phyloP scores from a whole-genome alignment of 768 basidiomycete species.

The Hygrophorus pudorinus region DNA sequence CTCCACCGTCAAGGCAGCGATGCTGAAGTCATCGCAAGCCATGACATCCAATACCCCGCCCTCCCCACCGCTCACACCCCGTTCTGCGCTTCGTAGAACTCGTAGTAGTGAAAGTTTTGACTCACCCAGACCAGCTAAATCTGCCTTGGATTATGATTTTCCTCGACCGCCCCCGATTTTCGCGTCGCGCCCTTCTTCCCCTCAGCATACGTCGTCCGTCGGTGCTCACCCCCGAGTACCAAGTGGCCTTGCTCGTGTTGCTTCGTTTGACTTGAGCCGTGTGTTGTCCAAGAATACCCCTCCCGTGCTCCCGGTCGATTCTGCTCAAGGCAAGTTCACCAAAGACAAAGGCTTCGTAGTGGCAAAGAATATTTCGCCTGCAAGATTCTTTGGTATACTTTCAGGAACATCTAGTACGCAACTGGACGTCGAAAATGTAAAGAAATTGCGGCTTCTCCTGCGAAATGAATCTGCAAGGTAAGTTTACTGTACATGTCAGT shows the following conservation, averaged over 20 bases:
- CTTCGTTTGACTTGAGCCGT: conserved; percentile 46
- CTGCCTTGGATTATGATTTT: conserved; percentile 29
- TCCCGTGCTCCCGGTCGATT: conserved; percentile 33
- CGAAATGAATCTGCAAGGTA: conserved; percentile 89
- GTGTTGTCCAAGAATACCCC: conserved; percentile 37
- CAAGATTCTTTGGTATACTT: conserved; percentile 58
- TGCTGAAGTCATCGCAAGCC: conserved; percentile 78
- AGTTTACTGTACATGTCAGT: conserved; percentile 8
- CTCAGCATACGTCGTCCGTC: conserved; percentile 30
- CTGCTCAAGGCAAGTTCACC: conserved; percentile 25
- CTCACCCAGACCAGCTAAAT: conserved; percentile 39
- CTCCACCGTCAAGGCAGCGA: conserved; percentile 77
- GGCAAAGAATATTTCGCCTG: conserved; percentile 49
- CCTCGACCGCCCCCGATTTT: conserved; percentile 27
- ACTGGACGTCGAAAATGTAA: conserved; percentile 81
- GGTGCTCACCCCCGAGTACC: conserved; percentile 25
- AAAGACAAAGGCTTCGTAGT: conserved; percentile 42
- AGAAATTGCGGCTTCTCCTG: conserved; percentile 78
- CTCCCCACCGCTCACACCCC: conserved; percentile 37
- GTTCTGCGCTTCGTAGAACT: conserved; percentile 48
- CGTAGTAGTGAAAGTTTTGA: conserved; percentile 65
- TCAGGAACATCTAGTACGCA: conserved; percentile 56
- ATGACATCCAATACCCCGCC: conserved; percentile 34
- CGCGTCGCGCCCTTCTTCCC: conserved; percentile 28
- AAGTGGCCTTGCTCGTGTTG: conserved; percentile 44